Evolutionary conservation across 1,284 basidiomycete genomes (phyloP).

Genomic region (Calocybe gambosa): DNA sequence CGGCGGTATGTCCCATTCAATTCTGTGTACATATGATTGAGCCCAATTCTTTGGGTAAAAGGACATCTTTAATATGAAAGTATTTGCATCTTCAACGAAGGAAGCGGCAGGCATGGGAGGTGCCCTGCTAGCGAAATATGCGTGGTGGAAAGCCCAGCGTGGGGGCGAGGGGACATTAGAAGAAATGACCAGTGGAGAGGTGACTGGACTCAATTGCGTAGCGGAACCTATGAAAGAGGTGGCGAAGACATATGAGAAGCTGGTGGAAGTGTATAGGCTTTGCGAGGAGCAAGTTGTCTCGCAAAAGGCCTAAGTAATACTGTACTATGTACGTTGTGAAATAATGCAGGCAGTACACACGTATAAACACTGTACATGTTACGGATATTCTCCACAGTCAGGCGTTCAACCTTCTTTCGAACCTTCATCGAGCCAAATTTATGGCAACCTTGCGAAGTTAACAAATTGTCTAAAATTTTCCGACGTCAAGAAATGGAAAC

Average conservation of each 20-base stretch:
- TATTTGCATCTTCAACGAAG: slow-evolving; percentile 61
- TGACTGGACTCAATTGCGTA: slow-evolving; percentile 48
- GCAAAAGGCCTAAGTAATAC: slow-evolving; percentile 5
- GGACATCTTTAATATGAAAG: slow-evolving; percentile 73
- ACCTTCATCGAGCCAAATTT: not conserved
- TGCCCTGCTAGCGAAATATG: slow-evolving; percentile 61
- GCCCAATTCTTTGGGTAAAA: slow-evolving; percentile 9
- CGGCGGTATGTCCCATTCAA: slow-evolving; percentile 39
- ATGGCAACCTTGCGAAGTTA: not conserved
- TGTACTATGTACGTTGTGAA: not conserved
- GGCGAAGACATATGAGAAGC: slow-evolving; percentile 34
- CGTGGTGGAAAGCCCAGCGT: slow-evolving; percentile 54
- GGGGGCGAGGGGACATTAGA: slow-evolving; percentile 49
- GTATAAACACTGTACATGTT: slow-evolving; percentile 6
- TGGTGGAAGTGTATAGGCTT: slow-evolving; percentile 36
- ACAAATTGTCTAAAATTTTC: not conserved
- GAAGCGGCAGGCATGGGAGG: slow-evolving; percentile 71
- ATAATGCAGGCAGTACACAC: not conserved
- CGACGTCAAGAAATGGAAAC: slow-evolving; percentile 11
- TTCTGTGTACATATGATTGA: not conserved
- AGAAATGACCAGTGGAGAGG: slow-evolving; percentile 50
- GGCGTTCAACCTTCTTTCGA: slow-evolving; percentile 1
- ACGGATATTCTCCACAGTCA: slow-evolving; percentile 1
- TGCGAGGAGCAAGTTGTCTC: slow-evolving; percentile 42
- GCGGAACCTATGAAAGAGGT: slow-evolving; percentile 47